A percentile compares a stretch with the other conserved stretches of the same genome.
These are phyloP conservation scores for Globisporangium polare DNA, from an alignment of 352 stramenopile species.

Conservation along the genomic window DNA sequence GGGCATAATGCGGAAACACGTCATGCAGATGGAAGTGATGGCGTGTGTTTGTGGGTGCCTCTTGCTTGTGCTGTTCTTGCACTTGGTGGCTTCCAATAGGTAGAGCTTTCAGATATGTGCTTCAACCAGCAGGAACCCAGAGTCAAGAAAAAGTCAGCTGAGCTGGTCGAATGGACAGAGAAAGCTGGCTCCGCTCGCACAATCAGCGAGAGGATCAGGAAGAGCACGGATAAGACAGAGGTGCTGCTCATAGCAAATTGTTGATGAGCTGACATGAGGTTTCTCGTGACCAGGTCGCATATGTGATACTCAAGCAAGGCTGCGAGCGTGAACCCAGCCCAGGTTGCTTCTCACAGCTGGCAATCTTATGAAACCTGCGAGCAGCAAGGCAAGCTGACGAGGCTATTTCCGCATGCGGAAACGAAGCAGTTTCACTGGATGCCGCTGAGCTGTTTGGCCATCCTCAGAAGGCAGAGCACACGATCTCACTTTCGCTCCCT, in stretches of 20 bases:
- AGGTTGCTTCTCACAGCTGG: neutral
- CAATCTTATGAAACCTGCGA: neutral
- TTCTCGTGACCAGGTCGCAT: neutral
- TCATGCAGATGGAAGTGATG: neutral
- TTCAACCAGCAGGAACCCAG: neutral
- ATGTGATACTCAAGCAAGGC: neutral
- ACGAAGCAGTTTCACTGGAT: slow-evolving; percentile 3
- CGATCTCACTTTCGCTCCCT: neutral
- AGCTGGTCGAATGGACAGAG: neutral
- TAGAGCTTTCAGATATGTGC: neutral
- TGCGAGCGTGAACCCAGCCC: neutral
- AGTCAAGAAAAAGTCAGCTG: neutral
- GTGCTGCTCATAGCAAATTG: neutral
- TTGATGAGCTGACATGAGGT: slow-evolving; percentile 4
- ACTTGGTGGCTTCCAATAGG: neutral
- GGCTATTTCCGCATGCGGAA: neutral
- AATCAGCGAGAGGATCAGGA: neutral
- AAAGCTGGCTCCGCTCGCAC: neutral
- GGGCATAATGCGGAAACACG: neutral
- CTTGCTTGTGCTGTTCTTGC: neutral
- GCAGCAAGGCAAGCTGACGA: neutral
- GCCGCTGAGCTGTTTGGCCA: neutral
- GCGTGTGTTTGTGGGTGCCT: neutral
- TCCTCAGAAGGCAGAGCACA: neutral
- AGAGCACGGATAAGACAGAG: neutral